phyloP scores from a whole-genome alignment of 1,139 yeast species.

The Sugiyamaella xylanicola region DNA sequence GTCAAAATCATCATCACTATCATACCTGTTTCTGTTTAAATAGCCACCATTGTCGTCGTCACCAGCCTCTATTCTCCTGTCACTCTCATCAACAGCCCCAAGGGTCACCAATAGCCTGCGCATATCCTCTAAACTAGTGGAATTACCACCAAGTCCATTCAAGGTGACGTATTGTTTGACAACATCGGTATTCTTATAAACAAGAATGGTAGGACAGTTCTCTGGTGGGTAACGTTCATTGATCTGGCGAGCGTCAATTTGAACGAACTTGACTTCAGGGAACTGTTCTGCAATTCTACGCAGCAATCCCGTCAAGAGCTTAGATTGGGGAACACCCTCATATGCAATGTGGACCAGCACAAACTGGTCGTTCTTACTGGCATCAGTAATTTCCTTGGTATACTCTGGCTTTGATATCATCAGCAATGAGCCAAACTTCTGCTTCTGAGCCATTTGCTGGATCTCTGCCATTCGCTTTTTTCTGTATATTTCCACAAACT shows the following conservation, averaged over 20 bases:
- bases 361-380: conserved; percentile 54
- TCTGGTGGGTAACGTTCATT: conserved; percentile 87
- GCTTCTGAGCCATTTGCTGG: conserved; percentile 57
- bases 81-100: conserved; percentile 65
- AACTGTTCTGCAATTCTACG: conserved; percentile 43
- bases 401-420: conserved; percentile 88
- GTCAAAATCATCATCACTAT: conserved; percentile 5
- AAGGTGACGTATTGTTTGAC: conserved; percentile 78
- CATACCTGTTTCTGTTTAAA: conserved; percentile 2
- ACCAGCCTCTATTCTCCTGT: conserved; percentile 66
- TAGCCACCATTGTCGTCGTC: conserved; percentile 39
- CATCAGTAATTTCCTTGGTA: conserved; percentile 79
- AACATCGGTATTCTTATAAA: conserved; percentile 76
- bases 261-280: conserved; percentile 83
- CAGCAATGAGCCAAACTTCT: conserved; percentile 74
- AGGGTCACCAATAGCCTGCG: conserved; percentile 67
- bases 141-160: conserved; percentile 80
- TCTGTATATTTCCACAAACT: conserved; percentile 70
- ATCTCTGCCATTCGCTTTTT: conserved; percentile 75
- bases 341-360: conserved; percentile 81
- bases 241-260: conserved; percentile 84
- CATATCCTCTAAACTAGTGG: conserved; percentile 65
- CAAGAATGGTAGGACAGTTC: conserved; percentile 86
- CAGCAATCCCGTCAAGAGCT: conserved; percentile 63
- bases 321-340: conserved; percentile 70